Base-by-base conservation (phyloP, 257 asterid genomes). In the Scutellaria barbata region DNA sequence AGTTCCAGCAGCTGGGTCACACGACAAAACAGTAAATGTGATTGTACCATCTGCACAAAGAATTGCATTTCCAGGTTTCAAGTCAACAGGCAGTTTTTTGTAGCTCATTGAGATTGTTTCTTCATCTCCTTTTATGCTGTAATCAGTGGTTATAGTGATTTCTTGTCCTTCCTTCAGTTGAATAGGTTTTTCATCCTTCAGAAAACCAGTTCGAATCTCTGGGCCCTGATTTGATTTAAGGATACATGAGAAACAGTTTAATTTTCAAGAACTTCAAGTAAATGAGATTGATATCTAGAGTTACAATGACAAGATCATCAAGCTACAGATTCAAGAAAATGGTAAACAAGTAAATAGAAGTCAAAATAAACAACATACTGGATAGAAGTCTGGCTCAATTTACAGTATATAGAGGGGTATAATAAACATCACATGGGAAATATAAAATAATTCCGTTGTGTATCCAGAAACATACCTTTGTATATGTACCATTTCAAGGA, bases 21-120 rank as follows among this genome's bases (percentile, higher is more conserved):
- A 88, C 13, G 95, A 85, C 80, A 90, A 63, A 68, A 90, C 97
- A 20, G 84, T 37, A 22, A 90, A 81, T 10, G 97, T 82, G 77
- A 90, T 82, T 10, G 96, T 88, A 48, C 97, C 97, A 57, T 90
- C 97, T 1, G 97, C 86, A 77, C 97, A 90, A 62, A 90, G 85
- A 60, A 90, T 88, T 8, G 78, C 77, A 72, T 84, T 88, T 45
- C 94, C 92, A 0, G 96, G 94, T 70, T 85, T 88, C 86, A 88
- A 84, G 81, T 88, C 96, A 37, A 78, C 74, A 1, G 90, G 84
- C 75, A 90, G 68, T 60, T 90, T 90, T 68, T 87, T 80, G 83
- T 90, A 90, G 80, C 97, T 90, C 97, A 90, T 90, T 1, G 90
- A 76, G 79, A 90, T 87, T 59, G 41, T 84, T 48, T 77, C 45